phyloP scores from a whole-genome alignment of 768 basidiomycete genomes.

The Inosperma sp. region DNA sequence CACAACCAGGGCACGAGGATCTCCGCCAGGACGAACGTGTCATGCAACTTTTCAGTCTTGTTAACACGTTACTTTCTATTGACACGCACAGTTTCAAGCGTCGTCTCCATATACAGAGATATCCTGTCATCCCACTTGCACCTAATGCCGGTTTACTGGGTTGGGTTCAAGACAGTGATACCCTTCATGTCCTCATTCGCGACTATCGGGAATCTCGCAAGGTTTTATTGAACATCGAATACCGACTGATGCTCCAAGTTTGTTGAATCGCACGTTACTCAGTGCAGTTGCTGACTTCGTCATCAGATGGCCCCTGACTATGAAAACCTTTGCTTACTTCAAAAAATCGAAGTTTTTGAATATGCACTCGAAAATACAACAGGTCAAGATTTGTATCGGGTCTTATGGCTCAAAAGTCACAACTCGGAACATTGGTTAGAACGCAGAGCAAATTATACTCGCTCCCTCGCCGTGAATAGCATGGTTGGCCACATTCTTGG shows the following conservation, averaged over 20 bases:
- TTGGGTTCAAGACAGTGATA: conserved; percentile 95
- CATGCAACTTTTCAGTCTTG: conserved; percentile 97
- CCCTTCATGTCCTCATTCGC: conserved; percentile 91
- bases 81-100: conserved; percentile 96
- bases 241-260: conserved; percentile 97
- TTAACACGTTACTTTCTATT: conserved; percentile 89
- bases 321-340: conserved; percentile 86
- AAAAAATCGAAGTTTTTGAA: conserved; percentile 99
- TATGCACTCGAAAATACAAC: conserved; percentile 98
- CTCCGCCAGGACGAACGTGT: conserved; percentile 98
- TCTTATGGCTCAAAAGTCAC: conserved; percentile 91
- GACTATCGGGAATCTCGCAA: conserved; percentile 96
- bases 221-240: conserved; percentile 95
- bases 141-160: conserved; percentile 93
- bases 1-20: conserved; percentile 86
- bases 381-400: conserved; percentile 94
- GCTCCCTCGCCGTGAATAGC: conserved; percentile 92
- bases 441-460: conserved; percentile 90
- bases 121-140: conserved; percentile 89
- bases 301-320: conserved; percentile 97
- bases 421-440: conserved; percentile 99
- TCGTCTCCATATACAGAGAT: conserved; percentile 90
- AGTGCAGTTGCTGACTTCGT: conserved; percentile 5
- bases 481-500: conserved; percentile 99
- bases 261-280: neutral